Conservation (phyloP, 805 yeast genomes). For the Vanderwaltozyma tropicalis region DNA sequence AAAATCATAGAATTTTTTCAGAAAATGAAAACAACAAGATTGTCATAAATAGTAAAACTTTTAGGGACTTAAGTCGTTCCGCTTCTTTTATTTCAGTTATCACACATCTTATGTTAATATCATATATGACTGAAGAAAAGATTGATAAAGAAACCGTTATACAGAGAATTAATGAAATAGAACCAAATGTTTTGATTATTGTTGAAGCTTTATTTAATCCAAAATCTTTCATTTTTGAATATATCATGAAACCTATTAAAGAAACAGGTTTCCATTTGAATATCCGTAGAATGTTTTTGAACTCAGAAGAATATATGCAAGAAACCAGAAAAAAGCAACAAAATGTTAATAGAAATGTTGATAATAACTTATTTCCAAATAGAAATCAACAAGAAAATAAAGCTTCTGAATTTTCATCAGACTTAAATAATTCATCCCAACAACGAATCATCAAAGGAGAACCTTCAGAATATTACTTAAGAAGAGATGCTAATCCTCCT, state of each 20-base stretch:
- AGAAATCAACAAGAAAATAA: no score
- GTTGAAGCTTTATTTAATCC: conserved; percentile 12
- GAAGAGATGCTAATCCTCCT: no score
- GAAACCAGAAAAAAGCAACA: no score
- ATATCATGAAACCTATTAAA: conserved; percentile 16
- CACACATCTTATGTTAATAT: conserved; percentile 9
- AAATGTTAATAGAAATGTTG: no score
- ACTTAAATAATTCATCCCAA: no score
- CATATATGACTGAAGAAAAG: conserved; percentile 5
- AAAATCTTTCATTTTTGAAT: conserved; percentile 15
- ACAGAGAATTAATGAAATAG: conserved; percentile 51
- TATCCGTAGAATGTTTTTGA: conserved; percentile 12
- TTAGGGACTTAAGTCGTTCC: conserved; percentile 9
- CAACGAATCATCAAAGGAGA: no score
- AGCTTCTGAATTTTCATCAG: no score
- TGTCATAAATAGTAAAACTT: conserved; percentile 9
- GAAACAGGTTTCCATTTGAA: conserved; percentile 22
- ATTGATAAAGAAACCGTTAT: conserved; percentile 50
- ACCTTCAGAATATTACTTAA: no score
- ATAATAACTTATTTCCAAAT: no score
- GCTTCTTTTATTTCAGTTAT: conserved; percentile 13
- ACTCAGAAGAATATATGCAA: no score
- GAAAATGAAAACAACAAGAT: conserved; percentile 7
- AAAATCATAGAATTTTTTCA: conserved; percentile 4
- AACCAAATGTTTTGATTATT: conserved; percentile 36